Evolutionary conservation across 2,329 filamentous ascomycete species (phyloP), one percentile per base, ranked within the genome.

Genomic region (Fusarium falciforme): DNA sequence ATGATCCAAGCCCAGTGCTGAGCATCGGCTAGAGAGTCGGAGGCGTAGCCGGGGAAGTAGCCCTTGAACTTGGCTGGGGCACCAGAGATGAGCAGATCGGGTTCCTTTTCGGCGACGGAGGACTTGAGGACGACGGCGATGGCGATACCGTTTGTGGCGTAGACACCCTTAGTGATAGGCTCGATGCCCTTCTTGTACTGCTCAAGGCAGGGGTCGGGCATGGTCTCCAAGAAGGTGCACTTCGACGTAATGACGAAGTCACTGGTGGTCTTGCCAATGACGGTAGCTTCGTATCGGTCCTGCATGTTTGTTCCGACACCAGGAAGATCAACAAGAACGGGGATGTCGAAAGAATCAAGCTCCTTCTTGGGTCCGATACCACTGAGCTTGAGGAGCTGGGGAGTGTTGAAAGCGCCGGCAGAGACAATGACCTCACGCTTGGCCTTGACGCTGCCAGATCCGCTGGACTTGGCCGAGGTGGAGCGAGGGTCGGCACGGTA

Each of bases 271-370:
- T 77, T 76, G 0, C 76, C 76, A 35, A 78, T 74, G 0, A 78
- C 74, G 0, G 74, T 75, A 2, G 70, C 70, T 42, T 79, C 88
- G 73, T 87, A 87, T 16, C 87, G 87, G 76, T 92, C 89, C 76
- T 89, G 85, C 29, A 92, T 82, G 79, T 91, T 90, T 20, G 83
- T 85, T 49, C 90, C 90, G 16, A 92, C 89, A 40, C 88, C 89
- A 0, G 88, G 88, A 1, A 89, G 83, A 12, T 78, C 67, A 5
- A 82, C 73, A 0, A 79, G 31, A 1, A 78, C 66, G 17, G 77
- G 73, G 4, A 80, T 77, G 1, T 88, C 73, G 0, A 87, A 73
- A 0, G 68, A 71, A 2, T 70, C 61, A 17, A 78, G 76, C n/a
- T 78, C 76, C 54, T 72, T 59, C 62, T 74, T 78, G 6, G 77